These are phyloP conservation scores for Rhizopogon rudus DNA, from an alignment of 768 basidiomycete species.

Conservation along the genomic window DNA sequence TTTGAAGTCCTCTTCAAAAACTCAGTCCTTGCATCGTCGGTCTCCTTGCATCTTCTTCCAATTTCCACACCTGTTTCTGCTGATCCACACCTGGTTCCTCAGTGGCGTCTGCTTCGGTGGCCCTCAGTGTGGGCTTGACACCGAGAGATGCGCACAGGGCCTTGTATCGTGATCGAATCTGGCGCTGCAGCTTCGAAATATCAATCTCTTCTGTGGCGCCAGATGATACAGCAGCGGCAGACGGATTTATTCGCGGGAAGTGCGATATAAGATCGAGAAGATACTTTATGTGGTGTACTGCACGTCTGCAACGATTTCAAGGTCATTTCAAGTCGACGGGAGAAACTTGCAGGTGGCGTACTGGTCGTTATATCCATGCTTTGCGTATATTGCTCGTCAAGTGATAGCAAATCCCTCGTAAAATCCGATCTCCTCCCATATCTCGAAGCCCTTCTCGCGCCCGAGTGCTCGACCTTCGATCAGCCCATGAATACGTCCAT, in stretches of 20 bases:
- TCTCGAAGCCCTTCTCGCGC: slow-evolving; percentile 85
- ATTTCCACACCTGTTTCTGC: neutral
- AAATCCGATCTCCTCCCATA: slow-evolving; percentile 97
- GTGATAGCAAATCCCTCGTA: slow-evolving; percentile 81
- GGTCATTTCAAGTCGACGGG: neutral
- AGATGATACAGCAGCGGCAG: slow-evolving; percentile 27
- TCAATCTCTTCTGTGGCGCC: slow-evolving; percentile 48
- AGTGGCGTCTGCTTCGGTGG: slow-evolving; percentile 3
- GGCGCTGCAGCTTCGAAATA: slow-evolving; percentile 69
- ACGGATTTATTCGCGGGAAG: slow-evolving; percentile 79
- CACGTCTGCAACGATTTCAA: slow-evolving; percentile 38
- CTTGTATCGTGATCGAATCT: slow-evolving; percentile 86
- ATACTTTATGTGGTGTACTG: slow-evolving; percentile 56
- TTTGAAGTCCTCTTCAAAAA: slow-evolving; percentile 6
- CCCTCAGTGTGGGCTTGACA: slow-evolving; percentile 44
- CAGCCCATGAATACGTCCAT: slow-evolving; percentile 85
- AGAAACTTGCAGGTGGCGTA: slow-evolving; percentile 25
- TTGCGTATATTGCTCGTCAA: slow-evolving; percentile 54
- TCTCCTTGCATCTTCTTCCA: slow-evolving; percentile 2
- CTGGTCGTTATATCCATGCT: slow-evolving; percentile 42
- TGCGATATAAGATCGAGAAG: slow-evolving; percentile 66
- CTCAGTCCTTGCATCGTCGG: slow-evolving; percentile 7
- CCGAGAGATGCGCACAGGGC: slow-evolving; percentile 81
- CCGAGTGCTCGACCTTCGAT: slow-evolving; percentile 91
- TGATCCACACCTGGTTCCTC: slow-evolving; percentile 1